Evolutionary conservation across 2,329 filamentous ascomycete genomes (phyloP).

Genomic region (Sordariomycetes sp.): DNA sequence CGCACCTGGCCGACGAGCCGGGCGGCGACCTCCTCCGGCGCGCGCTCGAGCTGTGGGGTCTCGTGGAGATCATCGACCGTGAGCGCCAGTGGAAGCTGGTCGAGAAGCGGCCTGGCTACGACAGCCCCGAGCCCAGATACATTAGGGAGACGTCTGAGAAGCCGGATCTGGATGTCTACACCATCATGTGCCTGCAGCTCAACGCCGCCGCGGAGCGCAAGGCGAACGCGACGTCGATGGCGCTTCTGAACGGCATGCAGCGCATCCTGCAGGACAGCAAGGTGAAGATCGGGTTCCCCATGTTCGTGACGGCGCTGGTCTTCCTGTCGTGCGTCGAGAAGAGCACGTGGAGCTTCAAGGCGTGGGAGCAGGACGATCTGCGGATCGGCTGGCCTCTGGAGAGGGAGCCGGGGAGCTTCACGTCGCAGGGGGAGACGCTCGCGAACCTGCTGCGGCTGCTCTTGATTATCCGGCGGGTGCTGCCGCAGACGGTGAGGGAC

Average conservation of each 20-base stretch:
- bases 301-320: conserved; percentile 51
- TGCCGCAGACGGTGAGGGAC: conserved; percentile 39
- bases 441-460: conserved; percentile 51
- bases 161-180: conserved; percentile 45
- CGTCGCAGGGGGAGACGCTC: conserved; percentile 47
- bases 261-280: conserved; percentile 51
- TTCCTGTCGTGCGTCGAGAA: conserved; percentile 58
- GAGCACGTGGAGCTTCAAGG: conserved; percentile 58
- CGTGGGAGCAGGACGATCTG: conserved; percentile 53
- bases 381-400: conserved; percentile 51
- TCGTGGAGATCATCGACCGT: conserved; percentile 55
- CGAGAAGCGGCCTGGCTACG: conserved; percentile 31
- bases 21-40: conserved; percentile 44
- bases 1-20: conserved; percentile 30
- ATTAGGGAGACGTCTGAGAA: conserved; percentile 38
- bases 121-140: conserved; percentile 24
- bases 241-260: conserved; percentile 49
- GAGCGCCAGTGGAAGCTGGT: conserved; percentile 51
- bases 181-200: conserved; percentile 52
- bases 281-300: conserved; percentile 46
- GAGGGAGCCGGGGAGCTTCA: conserved; percentile 42
- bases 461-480: conserved; percentile 45
- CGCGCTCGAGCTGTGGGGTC: conserved; percentile 53
- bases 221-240: conserved; percentile 47
- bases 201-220: conserved; percentile 55